Evolutionary conservation across 1,139 yeast genomes (phyloP).

Genomic region (Geotrichum bryndzae): DNA sequence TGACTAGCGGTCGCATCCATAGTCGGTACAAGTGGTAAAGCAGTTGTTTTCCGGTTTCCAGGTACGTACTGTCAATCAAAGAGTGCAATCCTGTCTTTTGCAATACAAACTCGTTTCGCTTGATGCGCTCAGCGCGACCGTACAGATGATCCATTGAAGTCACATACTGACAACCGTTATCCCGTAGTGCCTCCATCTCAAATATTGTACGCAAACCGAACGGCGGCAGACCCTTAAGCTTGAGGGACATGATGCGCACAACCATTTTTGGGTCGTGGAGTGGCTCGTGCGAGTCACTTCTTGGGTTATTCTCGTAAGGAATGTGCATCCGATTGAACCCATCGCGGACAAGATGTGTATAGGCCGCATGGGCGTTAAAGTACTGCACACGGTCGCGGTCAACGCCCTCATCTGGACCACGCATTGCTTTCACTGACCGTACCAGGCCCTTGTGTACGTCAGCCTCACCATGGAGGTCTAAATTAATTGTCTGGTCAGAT

Average conservation of each 20-base stretch:
- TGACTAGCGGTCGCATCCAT: background rate
- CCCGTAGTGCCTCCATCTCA: background rate
- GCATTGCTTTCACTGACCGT: background rate
- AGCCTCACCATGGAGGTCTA: constrained; percentile 6
- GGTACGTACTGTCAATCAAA: background rate
- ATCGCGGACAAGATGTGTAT: background rate
- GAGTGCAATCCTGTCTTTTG: background rate
- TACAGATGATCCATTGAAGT: background rate
- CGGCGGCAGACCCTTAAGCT: background rate
- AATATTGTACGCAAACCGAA: background rate
- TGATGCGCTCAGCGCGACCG: background rate
- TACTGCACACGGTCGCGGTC: background rate
- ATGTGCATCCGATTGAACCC: background rate
- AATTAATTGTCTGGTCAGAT: constrained; percentile 1
- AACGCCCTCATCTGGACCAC: background rate
- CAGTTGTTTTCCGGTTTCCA: background rate
- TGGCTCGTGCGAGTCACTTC: background rate
- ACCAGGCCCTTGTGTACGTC: background rate
- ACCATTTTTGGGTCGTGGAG: background rate
- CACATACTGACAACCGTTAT: background rate
- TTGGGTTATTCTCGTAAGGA: background rate
- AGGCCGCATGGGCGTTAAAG: background rate
- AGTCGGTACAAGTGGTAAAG: background rate
- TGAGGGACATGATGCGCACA: background rate
- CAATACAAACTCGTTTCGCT: background rate